Evolutionary conservation across 2,329 filamentous ascomycete species (phyloP), one percentile per base, ranked within the genome.

Genomic region (Neoascochyta sp.): DNA sequence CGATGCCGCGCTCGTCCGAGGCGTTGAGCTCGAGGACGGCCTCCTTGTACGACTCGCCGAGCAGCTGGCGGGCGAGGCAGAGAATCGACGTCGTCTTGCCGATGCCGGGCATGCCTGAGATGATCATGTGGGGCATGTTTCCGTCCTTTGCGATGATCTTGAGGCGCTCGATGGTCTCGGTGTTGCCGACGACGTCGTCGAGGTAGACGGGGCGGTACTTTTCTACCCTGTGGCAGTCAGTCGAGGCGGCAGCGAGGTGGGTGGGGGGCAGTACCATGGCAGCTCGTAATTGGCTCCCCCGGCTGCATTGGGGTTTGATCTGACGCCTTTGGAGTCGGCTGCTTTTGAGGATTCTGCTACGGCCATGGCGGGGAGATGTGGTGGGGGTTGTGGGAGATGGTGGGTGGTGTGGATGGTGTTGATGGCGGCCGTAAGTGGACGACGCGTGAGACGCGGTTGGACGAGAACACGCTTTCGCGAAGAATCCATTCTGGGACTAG

Each of bases 51-150:
- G 86, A 76, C 57, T 94, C 85, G 7, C 92, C 92, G 2, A 98
- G 73, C 38, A 98, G 68, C 61, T 96, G 90, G 37, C 90, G 78
- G 11, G 92, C 92, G 25, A 98, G 78, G 60, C 92, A 96, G 39
- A 96, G 71, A 33, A 98, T 82, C 33, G 88, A 95, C 1, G 92
- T 96, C 4, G 92, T 98, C 72, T 98, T 98, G 64, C 92, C 92
- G 56, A 96, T 98, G 57, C 92, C 92, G 12, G 92, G 92, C 88
- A 95, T 96, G 38, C 92, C 92, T n/a, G 87, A 95, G 55, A 98
- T 96, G 66, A 98, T 96, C 56, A 98, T 80, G 67, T 98, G 92
- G 3, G 92, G 92, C 89, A 98, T 95, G 67, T 98, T 98, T 51
- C 92, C 92, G 68, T 96, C 92, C 65, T 89, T 92, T 25, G 92